Evolutionary conservation across 2,329 filamentous ascomycete species (phyloP).

Genomic region (Monilinia fructicola): DNA sequence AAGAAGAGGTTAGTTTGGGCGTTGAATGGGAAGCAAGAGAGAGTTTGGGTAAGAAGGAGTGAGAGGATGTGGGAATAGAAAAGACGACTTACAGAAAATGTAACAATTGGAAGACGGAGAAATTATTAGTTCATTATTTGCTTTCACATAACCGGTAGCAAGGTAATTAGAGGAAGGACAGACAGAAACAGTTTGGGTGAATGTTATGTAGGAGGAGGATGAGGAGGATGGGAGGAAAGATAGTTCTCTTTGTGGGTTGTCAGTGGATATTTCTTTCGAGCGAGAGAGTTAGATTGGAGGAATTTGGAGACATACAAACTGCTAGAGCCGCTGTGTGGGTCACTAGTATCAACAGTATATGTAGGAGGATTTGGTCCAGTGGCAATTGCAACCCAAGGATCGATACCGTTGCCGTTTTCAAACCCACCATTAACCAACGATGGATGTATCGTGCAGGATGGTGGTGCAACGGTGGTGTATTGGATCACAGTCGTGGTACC

Average conservation of each 20-base stretch:
- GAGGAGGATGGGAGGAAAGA: constrained; percentile 1
- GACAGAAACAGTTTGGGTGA: neutral
- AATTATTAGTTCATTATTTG: neutral
- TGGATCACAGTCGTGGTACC: constrained; percentile 7
- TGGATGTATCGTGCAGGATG: neutral
- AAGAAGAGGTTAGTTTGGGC: too few species aligned
- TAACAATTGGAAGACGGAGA: neutral
- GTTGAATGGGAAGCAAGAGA: too few species aligned
- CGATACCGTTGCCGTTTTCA: neutral
- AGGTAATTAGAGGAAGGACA: constrained; percentile 13
- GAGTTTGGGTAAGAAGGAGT: too few species aligned
- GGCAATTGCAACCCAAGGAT: neutral
- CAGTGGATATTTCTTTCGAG: neutral
- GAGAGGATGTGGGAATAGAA: too few species aligned
- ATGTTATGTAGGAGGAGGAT: neutral
- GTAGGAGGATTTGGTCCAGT: neutral
- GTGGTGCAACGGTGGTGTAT: neutral
- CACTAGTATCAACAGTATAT: neutral
- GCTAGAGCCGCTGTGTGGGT: constrained; percentile 1
- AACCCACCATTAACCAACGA: neutral
- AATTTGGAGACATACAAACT: neutral
- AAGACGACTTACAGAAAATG: neutral
- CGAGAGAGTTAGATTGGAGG: too few species aligned
- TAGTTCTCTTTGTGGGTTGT: neutral
- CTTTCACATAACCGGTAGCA: constrained; percentile 4